Conservation (phyloP, 352 stramenopile genomes). For the Hyaloperonospora brassicae region DNA sequence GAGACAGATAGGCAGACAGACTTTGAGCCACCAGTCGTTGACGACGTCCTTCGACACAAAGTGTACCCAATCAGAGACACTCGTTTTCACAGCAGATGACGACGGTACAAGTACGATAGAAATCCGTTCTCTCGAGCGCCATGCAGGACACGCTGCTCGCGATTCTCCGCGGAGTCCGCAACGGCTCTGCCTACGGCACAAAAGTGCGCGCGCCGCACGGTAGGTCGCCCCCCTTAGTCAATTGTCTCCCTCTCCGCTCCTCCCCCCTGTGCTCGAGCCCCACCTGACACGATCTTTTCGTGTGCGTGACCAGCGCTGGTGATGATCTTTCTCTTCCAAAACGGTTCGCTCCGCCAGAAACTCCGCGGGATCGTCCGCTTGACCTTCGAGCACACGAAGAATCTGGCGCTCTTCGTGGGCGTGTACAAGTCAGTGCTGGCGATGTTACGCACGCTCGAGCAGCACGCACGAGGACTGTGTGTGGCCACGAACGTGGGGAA, state of each 20-base stretch:
- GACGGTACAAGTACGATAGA: neutral
- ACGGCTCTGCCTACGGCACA: constrained; percentile 85
- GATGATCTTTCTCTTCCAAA: constrained; percentile 87
- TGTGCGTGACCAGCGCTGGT: constrained; percentile 54
- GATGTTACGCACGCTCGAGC: constrained; percentile 51
- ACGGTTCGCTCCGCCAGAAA: constrained; percentile 69
- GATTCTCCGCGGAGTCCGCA: constrained; percentile 73
- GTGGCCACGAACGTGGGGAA: constrained; percentile 43
- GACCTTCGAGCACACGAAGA: constrained; percentile 84
- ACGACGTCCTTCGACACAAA: no score
- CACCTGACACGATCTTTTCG: constrained; percentile 1
- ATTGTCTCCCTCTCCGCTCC: neutral
- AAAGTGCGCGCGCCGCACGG: constrained; percentile 84
- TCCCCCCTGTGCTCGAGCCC: neutral
- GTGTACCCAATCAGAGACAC: no score
- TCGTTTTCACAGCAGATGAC: no score
- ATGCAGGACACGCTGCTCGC: constrained; percentile 55
- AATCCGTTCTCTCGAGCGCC: no score
- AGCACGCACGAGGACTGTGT: constrained; percentile 30
- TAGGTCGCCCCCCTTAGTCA: constrained; percentile 18
- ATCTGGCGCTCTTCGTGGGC: constrained; percentile 82
- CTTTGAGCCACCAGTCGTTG: no score
- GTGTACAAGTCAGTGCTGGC: constrained; percentile 77
- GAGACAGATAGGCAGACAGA: no score
- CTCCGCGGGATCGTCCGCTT: constrained; percentile 60